Evolutionary conservation across 371 early-diverging fungal species (phyloP).

Genomic region (Mortierella sp.): DNA sequence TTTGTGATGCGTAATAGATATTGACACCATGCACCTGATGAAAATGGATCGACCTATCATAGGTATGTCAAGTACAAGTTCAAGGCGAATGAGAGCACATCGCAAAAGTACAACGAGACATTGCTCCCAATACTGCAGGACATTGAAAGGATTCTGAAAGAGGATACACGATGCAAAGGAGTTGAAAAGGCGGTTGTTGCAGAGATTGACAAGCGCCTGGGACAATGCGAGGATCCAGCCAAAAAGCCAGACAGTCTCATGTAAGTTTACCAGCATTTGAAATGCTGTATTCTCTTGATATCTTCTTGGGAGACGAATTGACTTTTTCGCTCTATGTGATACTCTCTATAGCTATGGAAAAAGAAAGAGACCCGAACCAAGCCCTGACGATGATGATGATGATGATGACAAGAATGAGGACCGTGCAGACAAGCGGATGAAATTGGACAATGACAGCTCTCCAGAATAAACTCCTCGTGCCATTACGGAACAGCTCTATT

Average conservation of each 20-base stretch:
- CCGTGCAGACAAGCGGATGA: slow-evolving; percentile 28
- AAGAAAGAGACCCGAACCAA: slow-evolving; percentile 50
- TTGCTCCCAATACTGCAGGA: slow-evolving; percentile 33
- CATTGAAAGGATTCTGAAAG: slow-evolving; percentile 58
- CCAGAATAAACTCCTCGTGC: too few species aligned
- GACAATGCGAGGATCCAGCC: slow-evolving; percentile 74
- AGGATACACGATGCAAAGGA: slow-evolving; percentile 51
- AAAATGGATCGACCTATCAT: too few species aligned
- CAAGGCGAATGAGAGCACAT: slow-evolving; percentile 44
- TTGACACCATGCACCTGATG: too few species aligned
- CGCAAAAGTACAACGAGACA: slow-evolving; percentile 55
- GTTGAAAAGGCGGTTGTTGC: slow-evolving; percentile 58
- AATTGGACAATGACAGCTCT: slow-evolving; percentile 14
- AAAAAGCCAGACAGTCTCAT: slow-evolving; percentile 75
- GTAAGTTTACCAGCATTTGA: slow-evolving; percentile 61
- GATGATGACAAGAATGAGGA: slow-evolving; percentile 35
- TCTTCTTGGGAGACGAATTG: too few species aligned
- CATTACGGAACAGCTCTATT: too few species aligned
- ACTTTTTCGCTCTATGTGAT: too few species aligned
- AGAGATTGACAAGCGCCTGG: slow-evolving; percentile 71
- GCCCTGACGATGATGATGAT: slow-evolving; percentile 55
- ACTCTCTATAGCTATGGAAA: slow-evolving; percentile 61
- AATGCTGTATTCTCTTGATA: too few species aligned
- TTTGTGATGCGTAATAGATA: too few species aligned
- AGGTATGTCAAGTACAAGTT: slow-evolving; percentile 42